Evolutionary conservation across 2,329 filamentous ascomycete species (phyloP).

Genomic region (Xylariaceae sp.): DNA sequence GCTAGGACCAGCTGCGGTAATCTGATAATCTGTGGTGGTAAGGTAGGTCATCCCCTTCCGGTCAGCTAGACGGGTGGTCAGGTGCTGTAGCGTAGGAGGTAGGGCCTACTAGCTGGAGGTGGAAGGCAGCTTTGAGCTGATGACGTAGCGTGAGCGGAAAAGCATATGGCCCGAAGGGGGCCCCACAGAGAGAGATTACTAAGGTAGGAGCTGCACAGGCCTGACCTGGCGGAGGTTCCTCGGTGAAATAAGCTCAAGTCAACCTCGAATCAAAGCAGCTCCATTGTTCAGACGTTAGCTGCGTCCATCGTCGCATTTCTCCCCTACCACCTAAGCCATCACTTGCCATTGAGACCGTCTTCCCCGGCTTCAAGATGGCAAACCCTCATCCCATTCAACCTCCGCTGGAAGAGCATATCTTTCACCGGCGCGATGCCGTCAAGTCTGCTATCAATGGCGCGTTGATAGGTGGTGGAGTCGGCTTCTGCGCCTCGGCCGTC

Average conservation of each 20-base stretch:
- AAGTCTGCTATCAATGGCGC: slow-evolving; percentile 60
- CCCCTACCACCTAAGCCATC: background rate
- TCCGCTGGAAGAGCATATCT: slow-evolving; percentile 40
- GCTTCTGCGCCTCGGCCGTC: slow-evolving; percentile 69
- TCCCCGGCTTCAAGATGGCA: slow-evolving; percentile 27
- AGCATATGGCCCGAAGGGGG: too few species aligned
- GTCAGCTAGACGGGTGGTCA: too few species aligned
- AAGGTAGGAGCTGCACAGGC: background rate
- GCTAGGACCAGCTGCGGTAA: too few species aligned
- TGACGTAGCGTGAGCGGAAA: too few species aligned
- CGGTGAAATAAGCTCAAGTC: slow-evolving; percentile 1
- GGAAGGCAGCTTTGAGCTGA: too few species aligned
- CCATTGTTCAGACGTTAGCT: slow-evolving; percentile 3
- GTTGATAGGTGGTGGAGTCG: slow-evolving; percentile 60
- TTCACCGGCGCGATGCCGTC: slow-evolving; percentile 73
- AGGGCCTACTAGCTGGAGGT: too few species aligned
- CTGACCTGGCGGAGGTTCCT: slow-evolving; percentile 7
- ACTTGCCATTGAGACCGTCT: slow-evolving; percentile 15
- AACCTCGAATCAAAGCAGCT: slow-evolving; percentile 11
- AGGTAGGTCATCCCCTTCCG: too few species aligned
- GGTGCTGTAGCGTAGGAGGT: too few species aligned
- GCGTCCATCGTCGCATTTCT: background rate
- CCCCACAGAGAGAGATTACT: background rate
- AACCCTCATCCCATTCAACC: slow-evolving; percentile 24
- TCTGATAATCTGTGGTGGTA: too few species aligned